Conservation (phyloP, 306 rosid genomes). For the Gastrolobium villosum region DNA sequence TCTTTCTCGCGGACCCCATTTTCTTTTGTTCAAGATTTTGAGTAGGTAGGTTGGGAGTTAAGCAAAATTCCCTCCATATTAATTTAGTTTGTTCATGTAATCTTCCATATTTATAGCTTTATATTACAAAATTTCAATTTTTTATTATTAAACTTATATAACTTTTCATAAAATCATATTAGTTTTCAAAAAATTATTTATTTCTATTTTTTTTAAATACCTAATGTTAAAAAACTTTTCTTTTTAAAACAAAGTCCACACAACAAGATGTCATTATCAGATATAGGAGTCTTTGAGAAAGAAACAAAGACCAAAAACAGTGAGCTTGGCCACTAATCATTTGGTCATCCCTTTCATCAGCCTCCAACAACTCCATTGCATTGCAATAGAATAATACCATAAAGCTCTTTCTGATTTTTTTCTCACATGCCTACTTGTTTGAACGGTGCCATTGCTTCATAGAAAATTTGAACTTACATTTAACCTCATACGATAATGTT, state of each 20-base stretch:
- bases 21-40: neutral
- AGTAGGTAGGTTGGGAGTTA: neutral
- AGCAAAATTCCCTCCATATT: neutral
- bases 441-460: neutral
- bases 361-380: constrained; percentile 15
- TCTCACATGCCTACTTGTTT: neutral
- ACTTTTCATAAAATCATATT: too few species aligned
- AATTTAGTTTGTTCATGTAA: too few species aligned
- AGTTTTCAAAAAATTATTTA: too few species aligned
- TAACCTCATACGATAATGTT: neutral
- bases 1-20: constrained; percentile 4
- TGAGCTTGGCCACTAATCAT: constrained; percentile 1
- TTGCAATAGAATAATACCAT: neutral
- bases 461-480: constrained; percentile 3
- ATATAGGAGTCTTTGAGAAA: neutral
- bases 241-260: neutral
- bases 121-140: too few species aligned
- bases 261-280: neutral
- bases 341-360: constrained; percentile 24
- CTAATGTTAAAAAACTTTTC: too few species aligned
- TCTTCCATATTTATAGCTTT: too few species aligned
- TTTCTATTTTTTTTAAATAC: too few species aligned
- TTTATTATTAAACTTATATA: too few species aligned
- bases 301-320: neutral
- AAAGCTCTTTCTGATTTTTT: neutral